Conservation (phyloP, 331 rosid genomes). For the Dryas integrifolia region DNA sequence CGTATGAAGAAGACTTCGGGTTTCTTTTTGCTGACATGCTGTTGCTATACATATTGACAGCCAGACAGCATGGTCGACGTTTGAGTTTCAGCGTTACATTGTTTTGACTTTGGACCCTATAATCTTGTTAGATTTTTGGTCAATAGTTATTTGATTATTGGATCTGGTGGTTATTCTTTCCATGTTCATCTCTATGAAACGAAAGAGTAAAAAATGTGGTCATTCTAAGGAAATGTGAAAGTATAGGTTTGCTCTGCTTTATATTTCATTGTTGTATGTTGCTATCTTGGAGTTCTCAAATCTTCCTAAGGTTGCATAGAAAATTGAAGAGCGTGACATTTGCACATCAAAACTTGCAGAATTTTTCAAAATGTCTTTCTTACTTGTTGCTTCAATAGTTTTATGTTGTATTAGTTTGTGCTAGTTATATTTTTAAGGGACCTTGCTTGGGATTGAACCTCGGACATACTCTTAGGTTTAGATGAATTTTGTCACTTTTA, state of each 20-base stretch:
- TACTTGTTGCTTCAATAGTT: too few species aligned
- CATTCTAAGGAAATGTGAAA: neutral
- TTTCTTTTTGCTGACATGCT: constrained; percentile 32
- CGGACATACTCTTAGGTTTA: too few species aligned
- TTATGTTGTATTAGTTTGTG: too few species aligned
- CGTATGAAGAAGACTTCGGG: constrained; percentile 23
- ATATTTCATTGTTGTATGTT: neutral
- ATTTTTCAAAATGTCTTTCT: too few species aligned
- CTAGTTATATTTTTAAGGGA: too few species aligned
- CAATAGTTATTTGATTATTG: constrained; percentile 18
- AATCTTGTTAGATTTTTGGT: constrained; percentile 28
- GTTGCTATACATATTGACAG: constrained; percentile 25
- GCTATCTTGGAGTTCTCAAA: neutral
- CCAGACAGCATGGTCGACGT: constrained; percentile 25
- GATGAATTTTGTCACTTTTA: too few species aligned
- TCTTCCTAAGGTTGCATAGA: neutral
- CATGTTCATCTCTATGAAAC: constrained; percentile 26
- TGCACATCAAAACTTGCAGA: too few species aligned
- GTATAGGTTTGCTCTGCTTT: neutral
- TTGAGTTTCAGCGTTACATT: constrained; percentile 22
- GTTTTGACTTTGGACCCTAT: constrained; percentile 18
- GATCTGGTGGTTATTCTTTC: constrained; percentile 31
- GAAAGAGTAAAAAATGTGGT: constrained; percentile 6
- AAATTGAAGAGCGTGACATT: neutral
- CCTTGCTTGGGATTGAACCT: too few species aligned